A percentile compares a stretch with the other conserved stretches of the same genome.
phyloP scores from a whole-genome alignment of 352 stramenopile species.

The Globisporangium yorkense region DNA sequence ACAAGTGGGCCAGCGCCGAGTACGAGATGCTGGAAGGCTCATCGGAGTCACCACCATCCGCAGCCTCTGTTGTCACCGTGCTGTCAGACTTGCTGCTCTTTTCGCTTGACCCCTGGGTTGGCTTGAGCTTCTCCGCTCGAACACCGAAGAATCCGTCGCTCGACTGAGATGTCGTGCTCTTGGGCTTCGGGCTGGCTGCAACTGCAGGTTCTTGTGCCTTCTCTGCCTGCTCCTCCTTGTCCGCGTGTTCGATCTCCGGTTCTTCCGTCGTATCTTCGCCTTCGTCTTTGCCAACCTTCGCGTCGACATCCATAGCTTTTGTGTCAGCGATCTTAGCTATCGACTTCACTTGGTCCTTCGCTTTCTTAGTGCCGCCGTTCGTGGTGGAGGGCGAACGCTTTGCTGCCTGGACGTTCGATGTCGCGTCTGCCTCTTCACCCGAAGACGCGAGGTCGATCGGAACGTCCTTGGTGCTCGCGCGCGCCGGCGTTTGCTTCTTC shows the following conservation, averaged over 20 bases:
- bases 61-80: constrained; percentile 3
- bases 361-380: background rate
- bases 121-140: constrained; percentile 15
- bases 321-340: background rate
- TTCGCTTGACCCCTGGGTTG: constrained; percentile 14
- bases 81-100: constrained; percentile 3
- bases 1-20: constrained; percentile 55
- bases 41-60: constrained; percentile 6
- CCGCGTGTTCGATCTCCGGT: background rate
- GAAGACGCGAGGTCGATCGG: constrained; percentile 33
- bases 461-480: constrained; percentile 19
- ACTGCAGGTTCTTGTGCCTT: background rate
- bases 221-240: background rate
- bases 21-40: constrained; percentile 29
- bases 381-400: background rate
- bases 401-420: background rate
- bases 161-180: background rate
- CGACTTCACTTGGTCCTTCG: background rate
- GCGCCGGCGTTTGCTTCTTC: constrained; percentile 15
- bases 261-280: background rate
- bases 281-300: background rate
- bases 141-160: constrained; percentile 27
- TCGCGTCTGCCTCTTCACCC: background rate
- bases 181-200: background rate
- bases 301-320: background rate